Conservation (phyloP, 768 basidiomycete genomes). For the Leucogyrophana mollusca region DNA sequence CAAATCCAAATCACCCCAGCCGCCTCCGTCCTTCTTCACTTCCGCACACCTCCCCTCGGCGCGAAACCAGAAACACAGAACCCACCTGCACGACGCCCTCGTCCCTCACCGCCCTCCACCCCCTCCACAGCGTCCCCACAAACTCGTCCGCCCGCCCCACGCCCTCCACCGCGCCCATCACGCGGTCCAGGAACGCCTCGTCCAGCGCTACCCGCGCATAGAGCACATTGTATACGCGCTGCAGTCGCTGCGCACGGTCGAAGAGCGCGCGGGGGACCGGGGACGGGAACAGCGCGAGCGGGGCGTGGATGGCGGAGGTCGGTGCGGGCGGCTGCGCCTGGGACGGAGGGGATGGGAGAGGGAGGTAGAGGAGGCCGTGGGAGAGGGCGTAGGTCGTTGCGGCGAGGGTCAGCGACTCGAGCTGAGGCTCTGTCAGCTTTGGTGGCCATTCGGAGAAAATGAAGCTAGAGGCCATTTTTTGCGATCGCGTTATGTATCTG, state of each 20-base stretch:
- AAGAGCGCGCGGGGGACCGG: conserved; percentile 80
- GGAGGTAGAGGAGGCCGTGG: conserved; percentile 83
- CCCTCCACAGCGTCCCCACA: conserved; percentile 80
- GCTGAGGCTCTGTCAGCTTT: conserved; percentile 52
- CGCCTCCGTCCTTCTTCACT: not conserved
- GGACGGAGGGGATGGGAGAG: conserved; percentile 37
- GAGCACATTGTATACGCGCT: conserved; percentile 77
- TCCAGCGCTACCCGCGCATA: conserved; percentile 86
- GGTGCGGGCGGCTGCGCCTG: conserved; percentile 45
- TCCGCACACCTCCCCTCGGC: not conserved
- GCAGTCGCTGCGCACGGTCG: conserved; percentile 59
- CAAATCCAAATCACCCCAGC: too few species aligned
- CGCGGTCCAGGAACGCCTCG: conserved; percentile 71
- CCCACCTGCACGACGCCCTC: conserved; percentile 59
- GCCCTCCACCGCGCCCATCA: conserved; percentile 79
- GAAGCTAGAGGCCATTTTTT: conserved; percentile 35
- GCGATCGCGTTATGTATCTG: too few species aligned
- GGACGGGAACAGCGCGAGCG: conserved; percentile 83
- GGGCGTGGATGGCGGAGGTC: conserved; percentile 85
- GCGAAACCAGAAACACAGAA: not conserved
- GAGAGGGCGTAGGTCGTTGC: conserved; percentile 85
- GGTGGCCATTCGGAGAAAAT: conserved; percentile 76
- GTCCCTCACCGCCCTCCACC: conserved; percentile 77
- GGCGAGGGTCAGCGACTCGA: conserved; percentile 55
- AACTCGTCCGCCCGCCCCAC: conserved; percentile 86